Base-by-base conservation (phyloP, 108 stramenopile species). In the Chaetoceros tenuissimus region DNA sequence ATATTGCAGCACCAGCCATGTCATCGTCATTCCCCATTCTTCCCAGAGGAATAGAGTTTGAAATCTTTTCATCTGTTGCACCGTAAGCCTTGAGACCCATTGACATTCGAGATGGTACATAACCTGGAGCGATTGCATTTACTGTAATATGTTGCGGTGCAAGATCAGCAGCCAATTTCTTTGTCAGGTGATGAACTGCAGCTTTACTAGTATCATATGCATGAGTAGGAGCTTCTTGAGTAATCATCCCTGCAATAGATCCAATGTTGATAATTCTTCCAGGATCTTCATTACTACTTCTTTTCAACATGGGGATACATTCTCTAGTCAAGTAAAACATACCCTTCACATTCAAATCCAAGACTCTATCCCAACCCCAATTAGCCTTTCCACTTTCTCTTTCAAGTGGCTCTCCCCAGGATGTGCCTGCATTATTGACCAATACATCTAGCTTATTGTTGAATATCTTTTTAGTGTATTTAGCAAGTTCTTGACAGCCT, bases 171-270 rank as follows among this genome's bases (percentile, higher is more conserved):
- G 92, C 82, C 19, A 95, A 56, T 72, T 94, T 94, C 54, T 81
- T 86, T 13, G 96, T 97, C 24, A 97, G 57, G 31, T 85, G 78
- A 61, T 94, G 94, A 5, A 95, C 90, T 3, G 93, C 96, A 2
- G 90, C 96, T 75, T 97, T 97, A 65, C 70, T 73, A 19, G 81
- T 82, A 63, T 94, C 94, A 72, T 97, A 97, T n/a, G 94, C 94
- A 61, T 94, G 90, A 3, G 95, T 94, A 0, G 95, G 95, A 31
- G 92, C 92, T 0, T 73, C 79, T 58, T 94, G 88, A 8, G 88
- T 84, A 8, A 88, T 26, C 20, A 97, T 54, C 51, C 96, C 96
- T n/a, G 85, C 83, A 18, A 95, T 72, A 54, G 78, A 80, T n/a
- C 94, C 96, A 44, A 97, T 81, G 57, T 94, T 97, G 59, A 97